Conservation (phyloP, 1,139 yeast species). For the Debaryomyces nepalensis region DNA sequence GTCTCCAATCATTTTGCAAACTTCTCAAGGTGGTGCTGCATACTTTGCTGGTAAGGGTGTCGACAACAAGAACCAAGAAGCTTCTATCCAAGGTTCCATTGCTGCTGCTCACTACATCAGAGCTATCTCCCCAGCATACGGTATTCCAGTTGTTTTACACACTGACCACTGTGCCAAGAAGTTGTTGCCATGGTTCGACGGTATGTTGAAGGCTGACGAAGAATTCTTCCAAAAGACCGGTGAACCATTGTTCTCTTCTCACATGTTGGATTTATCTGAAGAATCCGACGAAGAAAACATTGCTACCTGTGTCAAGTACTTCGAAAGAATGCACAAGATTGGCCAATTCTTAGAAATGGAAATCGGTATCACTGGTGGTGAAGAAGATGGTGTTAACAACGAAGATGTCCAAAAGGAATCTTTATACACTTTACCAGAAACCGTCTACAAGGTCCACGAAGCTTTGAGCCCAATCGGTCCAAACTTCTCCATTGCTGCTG, state of each 20-base stretch:
- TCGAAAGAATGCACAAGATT: conserved; percentile 91
- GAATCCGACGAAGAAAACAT: conserved; percentile 97
- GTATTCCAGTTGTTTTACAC: conserved; percentile 95
- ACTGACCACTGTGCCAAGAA: conserved; percentile 99
- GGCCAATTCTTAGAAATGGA: conserved; percentile 99
- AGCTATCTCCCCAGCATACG: conserved; percentile 94
- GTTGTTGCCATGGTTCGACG: conserved; percentile 97
- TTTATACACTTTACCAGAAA: conserved; percentile 94
- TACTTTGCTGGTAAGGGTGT: conserved; percentile 99
- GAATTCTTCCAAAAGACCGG: conserved; percentile 84
- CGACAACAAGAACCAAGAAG: conserved; percentile 87
- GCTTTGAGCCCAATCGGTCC: conserved; percentile 92
- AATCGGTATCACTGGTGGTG: conserved; percentile 99
- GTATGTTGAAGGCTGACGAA: conserved; percentile 97
- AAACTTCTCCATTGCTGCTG: conserved; percentile 99
- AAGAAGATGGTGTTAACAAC: conserved; percentile 99
- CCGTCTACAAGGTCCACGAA: conserved; percentile 88
- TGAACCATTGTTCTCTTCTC: conserved; percentile 96
- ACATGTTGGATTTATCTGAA: conserved; percentile 98
- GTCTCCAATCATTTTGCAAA: conserved; percentile 95
- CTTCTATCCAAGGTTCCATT: conserved; percentile 92
- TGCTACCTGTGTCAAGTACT: conserved; percentile 91
- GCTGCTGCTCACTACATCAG: conserved; percentile 99
- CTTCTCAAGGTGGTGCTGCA: conserved; percentile 99
- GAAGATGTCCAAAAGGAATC: conserved; percentile 86